Percentiles rank a stretch among this genome's conserved stretches.
These are phyloP conservation scores for Dioscorea zingiberensis DNA, from an alignment of 106 monocot species.

Conservation along the genomic window DNA sequence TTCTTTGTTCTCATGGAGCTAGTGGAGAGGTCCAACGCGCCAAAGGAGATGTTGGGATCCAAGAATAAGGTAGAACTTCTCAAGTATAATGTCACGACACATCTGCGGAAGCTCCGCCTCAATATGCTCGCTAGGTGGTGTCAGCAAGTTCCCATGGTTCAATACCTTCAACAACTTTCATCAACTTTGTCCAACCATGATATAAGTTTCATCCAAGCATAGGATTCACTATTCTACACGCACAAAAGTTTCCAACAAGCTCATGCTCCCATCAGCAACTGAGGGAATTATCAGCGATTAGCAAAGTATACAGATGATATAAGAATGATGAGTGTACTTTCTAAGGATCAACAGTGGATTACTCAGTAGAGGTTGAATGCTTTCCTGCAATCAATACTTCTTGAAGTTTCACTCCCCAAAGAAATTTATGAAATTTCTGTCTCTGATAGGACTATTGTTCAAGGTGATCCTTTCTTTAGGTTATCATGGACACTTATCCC, in stretches of 20 bases:
- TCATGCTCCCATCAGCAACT: conserved; percentile 91
- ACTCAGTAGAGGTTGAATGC: conserved; percentile 70
- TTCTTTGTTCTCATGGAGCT: conserved; percentile 77
- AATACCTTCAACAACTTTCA: conserved; percentile 88
- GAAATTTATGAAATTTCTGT: conserved; percentile 70
- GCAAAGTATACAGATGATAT: conserved; percentile 92
- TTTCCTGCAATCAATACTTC: conserved; percentile 69
- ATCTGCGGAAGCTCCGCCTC: conserved; percentile 93
- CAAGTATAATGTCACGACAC: conserved; percentile 72
- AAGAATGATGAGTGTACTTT: conserved; percentile 44
- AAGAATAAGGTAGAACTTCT: conserved; percentile 97
- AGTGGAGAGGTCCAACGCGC: conserved; percentile 52
- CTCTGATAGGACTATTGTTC: conserved; percentile 66
- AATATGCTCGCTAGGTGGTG: conserved; percentile 98
- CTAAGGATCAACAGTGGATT: conserved; percentile 61
- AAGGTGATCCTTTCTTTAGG: conserved; percentile 87
- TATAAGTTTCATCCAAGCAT: conserved; percentile 90
- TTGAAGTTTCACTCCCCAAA: conserved; percentile 68
- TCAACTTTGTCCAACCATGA: conserved; percentile 95
- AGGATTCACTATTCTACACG: conserved; percentile 87
- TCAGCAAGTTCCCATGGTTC: conserved; percentile 93
- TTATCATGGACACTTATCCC: conserved; percentile 75
- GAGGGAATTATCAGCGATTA: conserved; percentile 65
- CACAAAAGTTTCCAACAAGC: conserved; percentile 91
- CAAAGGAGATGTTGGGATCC: conserved; percentile 59